A percentile compares a stretch with the other conserved stretches of the same genome.
phyloP scores from a whole-genome alignment of 306 rosid species.

The Cyamopsis tetragonoloba region DNA sequence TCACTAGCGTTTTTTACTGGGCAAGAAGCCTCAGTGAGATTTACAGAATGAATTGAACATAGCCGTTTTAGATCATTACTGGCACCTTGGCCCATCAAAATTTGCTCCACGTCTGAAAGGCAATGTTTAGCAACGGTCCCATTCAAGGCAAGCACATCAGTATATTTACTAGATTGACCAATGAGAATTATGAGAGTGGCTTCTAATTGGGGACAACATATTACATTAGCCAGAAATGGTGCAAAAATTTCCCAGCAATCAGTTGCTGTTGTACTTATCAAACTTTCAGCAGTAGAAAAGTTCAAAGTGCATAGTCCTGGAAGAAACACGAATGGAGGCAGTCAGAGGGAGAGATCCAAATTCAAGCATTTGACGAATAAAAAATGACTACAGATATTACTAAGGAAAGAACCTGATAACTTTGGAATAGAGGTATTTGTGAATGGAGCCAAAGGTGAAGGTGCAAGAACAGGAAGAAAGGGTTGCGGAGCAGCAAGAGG shows the following conservation, averaged over 20 bases:
- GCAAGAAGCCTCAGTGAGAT: constrained; percentile 80
- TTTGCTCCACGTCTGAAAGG: constrained; percentile 82
- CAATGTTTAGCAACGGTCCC: constrained; percentile 61
- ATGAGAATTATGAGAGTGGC: constrained; percentile 88
- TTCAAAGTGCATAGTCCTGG: constrained; percentile 76
- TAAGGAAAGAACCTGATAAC: constrained; percentile 65
- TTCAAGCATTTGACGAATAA: neutral
- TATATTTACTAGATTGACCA: constrained; percentile 79
- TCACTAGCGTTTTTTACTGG: constrained; percentile 62
- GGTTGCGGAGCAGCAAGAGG: constrained; percentile 78
- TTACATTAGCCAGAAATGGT: constrained; percentile 77
- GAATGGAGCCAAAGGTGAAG: constrained; percentile 82
- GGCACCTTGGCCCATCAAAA: constrained; percentile 85
- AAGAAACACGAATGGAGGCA: constrained; percentile 6
- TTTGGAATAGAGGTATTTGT: constrained; percentile 71
- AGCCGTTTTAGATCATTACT: constrained; percentile 48
- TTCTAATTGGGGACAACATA: constrained; percentile 95
- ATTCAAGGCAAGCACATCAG: constrained; percentile 66
- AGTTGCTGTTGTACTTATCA: constrained; percentile 70
- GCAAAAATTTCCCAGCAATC: constrained; percentile 91
- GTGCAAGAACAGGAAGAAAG: constrained; percentile 88
- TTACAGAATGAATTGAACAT: constrained; percentile 64
- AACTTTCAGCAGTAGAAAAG: constrained; percentile 69
- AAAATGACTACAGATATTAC: neutral
- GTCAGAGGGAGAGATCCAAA: constrained; percentile 4